Conservation (phyloP, 2,329 filamentous ascomycete species). For the Colletotrichum sp. region DNA sequence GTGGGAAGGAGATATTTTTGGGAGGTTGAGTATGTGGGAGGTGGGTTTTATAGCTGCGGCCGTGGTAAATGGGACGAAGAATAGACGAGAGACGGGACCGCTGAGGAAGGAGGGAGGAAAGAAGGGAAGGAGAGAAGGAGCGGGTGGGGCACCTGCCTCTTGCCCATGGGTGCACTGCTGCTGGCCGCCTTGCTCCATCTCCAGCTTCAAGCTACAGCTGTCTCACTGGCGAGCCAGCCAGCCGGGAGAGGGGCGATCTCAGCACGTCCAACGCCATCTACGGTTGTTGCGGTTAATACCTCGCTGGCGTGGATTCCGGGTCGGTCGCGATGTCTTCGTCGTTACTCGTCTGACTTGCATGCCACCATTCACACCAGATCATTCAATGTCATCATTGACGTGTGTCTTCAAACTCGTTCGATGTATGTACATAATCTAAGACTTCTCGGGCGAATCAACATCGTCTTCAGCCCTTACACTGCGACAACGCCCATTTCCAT, state of each 20-base stretch:
- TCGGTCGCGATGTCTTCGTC: background rate
- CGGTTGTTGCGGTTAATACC: background rate
- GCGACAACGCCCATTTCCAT: no score
- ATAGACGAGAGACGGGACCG: background rate
- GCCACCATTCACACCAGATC: background rate
- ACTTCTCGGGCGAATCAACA: no score
- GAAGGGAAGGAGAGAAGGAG: background rate
- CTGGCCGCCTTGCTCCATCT: background rate
- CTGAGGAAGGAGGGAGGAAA: background rate
- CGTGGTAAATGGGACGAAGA: background rate
- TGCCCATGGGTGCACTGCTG: background rate
- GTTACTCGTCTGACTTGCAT: background rate
- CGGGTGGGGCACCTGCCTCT: background rate
- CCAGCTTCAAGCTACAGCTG: background rate
- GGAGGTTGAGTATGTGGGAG: background rate
- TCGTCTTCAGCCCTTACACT: no score
- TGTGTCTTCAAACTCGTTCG: no score
- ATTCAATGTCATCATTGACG: background rate
- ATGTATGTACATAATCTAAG: no score
- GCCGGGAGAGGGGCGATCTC: background rate
- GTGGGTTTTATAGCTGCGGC: background rate
- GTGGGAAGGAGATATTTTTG: background rate
- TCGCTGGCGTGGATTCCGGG: background rate
- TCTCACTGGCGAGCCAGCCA: background rate
- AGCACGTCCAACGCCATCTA: background rate